Base-by-base conservation (phyloP, 176 grass and related monocot genomes). In the Aechmea fasciata region DNA sequence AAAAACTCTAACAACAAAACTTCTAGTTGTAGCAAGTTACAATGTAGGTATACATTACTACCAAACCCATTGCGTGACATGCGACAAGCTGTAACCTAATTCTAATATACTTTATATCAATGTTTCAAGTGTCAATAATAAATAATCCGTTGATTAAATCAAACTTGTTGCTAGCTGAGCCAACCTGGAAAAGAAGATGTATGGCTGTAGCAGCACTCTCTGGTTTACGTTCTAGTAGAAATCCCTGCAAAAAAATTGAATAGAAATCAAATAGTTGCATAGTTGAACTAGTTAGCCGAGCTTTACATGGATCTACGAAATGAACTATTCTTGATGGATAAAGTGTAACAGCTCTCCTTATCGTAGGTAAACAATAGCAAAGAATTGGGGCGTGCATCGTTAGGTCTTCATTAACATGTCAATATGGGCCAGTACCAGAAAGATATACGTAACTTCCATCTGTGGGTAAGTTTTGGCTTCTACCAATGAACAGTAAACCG, bases 101-200 rank as follows among this genome's bases (percentile, higher is more conserved):
- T 10, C 24, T 48, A 20, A 53, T 72, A 67, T 13, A 47, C 41
- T 41, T 19, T 33, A 50, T 67, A 57, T 51, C 33, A 52, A 9
- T 47, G 66, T 29, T 47, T 55, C 49, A 12, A 6, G 28, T 20
- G 48, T 11, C n/a, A 53, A 4, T 51, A 67, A 19, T 8, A 82
- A 83, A 33, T 15, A 73, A 69, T 80, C 71, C 14, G 18, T n/a
- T 28, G 6, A 55, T 65, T 78, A 81, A 69, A 78, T 13, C 3
- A 50, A 47, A 41, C 5, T 41, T 41, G 33, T 7, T 59, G 25
- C 69, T 48, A 82, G 48, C 50, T 51, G 11, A 53, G 47, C 74
- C 29, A 87, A 99, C 94, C 94, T 99, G 78, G 69, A 84, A 57
- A 64, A 99, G 86, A 28, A 90, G 62, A 75, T 82, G 76, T 79